Percentiles rank a stretch among this genome's conserved stretches.
Evolutionary conservation across 1,284 basidiomycete genomes (phyloP).

Genomic region (Trametes sp.): DNA sequence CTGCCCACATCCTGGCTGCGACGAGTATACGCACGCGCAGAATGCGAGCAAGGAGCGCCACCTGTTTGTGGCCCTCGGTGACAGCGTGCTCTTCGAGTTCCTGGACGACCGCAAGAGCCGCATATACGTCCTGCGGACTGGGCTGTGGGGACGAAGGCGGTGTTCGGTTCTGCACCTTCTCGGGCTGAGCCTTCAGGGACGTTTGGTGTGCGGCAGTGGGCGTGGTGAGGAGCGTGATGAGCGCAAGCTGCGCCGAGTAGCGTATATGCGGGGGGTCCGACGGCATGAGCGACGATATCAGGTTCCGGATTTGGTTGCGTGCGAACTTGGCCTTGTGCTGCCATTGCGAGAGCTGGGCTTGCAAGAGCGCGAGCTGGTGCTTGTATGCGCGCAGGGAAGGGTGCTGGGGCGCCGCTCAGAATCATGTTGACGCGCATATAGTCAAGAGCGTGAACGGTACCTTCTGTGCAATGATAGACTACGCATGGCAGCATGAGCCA

Average conservation of each 20-base stretch:
- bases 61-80: constrained; percentile 50
- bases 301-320: constrained; percentile 59
- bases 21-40: constrained; percentile 62
- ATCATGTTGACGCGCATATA: not conserved
- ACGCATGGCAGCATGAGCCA: not conserved
- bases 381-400: constrained; percentile 66
- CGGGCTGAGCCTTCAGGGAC: constrained; percentile 9
- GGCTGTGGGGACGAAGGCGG: constrained; percentile 24
- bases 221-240: constrained; percentile 53
- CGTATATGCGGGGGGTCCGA: constrained; percentile 58
- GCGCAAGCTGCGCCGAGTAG: constrained; percentile 61
- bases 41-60: constrained; percentile 55
- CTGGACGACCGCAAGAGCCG: constrained; percentile 52
- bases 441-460: constrained; percentile 41
- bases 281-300: constrained; percentile 55
- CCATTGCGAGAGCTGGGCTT: constrained; percentile 61
- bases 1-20: constrained; percentile 58
- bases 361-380: constrained; percentile 63
- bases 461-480: constrained; percentile 72
- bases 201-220: constrained; percentile 30
- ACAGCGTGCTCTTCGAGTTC: constrained; percentile 50
- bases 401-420: constrained; percentile 48
- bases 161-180: constrained; percentile 10
- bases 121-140: constrained; percentile 44
- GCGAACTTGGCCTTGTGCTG: constrained; percentile 66